Base-by-base conservation (phyloP, 148 eudicot genomes). In the Fagopyrum esculentum region DNA sequence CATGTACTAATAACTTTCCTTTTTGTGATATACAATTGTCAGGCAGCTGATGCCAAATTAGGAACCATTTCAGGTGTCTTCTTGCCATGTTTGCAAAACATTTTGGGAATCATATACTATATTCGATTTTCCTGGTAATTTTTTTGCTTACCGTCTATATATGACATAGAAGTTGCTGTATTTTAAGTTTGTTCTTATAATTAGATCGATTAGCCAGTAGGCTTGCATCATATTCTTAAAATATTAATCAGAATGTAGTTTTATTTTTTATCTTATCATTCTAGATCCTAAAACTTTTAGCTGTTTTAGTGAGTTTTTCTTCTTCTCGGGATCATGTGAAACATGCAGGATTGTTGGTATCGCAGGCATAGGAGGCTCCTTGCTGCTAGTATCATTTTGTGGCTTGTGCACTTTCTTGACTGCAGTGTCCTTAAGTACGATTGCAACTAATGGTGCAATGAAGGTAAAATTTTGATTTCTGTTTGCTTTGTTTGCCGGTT, bases 391-490 rank as follows among this genome's bases (percentile, higher is more conserved):
- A 50, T 82, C 96, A 61, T 90, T 95, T 76, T 95, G 98, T 82
- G 93, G 97, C 77, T 73, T 82, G 74, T 95, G 98, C 81, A 95
- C 98, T 26, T 92, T 95, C 88, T 85, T 95, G 89, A 95, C 98
- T 29, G 77, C 96, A 64, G 80, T 95, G 69, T 95, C 98, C 51
- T 79, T 95, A 81, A 92, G 98, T 85, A 97, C 98, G 73, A 95
- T 95, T 69, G 97, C 98, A 76, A 91, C 98, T 55, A 95, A 95
- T 89, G 98, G 98, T 54, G 98, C 98, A 73, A 95, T 95, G 98
- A 95, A 95, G 97, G 98, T 94, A 84, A 69, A 44, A 5, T 22
- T 47, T 26, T 19, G 8, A 16, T 44, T 35, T 35, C 1, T 35
- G 12, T 43, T 55, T 35, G 40, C 40, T 35, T 35, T 35, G 40